Evolutionary conservation across 768 basidiomycete species (phyloP).

Genomic region (Suillus americanus): DNA sequence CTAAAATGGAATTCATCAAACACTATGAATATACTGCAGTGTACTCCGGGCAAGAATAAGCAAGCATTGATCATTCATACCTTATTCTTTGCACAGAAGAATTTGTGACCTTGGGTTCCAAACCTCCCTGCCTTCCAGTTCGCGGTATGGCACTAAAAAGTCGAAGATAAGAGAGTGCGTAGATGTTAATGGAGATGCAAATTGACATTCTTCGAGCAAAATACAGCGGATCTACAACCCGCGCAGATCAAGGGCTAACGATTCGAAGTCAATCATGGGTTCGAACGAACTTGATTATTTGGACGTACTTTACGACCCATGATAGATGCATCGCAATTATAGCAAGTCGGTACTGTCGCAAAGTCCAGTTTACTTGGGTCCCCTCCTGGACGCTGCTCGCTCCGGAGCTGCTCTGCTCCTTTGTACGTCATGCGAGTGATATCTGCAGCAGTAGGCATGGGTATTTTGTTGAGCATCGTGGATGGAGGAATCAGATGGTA

Average conservation of each 20-base stretch:
- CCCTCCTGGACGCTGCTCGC: conserved; percentile 26
- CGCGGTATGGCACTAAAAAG: conserved; percentile 32
- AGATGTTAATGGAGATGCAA: not conserved
- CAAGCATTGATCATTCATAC: conserved; percentile 15
- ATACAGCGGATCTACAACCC: conserved; percentile 28
- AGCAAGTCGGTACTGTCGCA: conserved; percentile 23
- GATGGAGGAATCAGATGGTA: not conserved
- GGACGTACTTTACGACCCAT: conserved; percentile 21
- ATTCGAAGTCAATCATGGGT: not conserved
- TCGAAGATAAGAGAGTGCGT: conserved; percentile 3
- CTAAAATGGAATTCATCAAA: conserved; percentile 16
- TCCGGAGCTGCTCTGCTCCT: conserved; percentile 28
- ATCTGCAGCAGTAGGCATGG: conserved; percentile 25
- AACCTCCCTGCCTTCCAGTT: conserved; percentile 34
- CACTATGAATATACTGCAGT: not conserved
- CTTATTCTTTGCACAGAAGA: conserved; percentile 36
- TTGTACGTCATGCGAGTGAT: conserved; percentile 28
- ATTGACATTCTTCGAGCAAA: conserved; percentile 30
- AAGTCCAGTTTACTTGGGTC: conserved; percentile 30
- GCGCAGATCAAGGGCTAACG: conserved; percentile 28
- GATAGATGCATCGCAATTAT: conserved; percentile 19
- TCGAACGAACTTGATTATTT: not conserved
- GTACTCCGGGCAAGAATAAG: not conserved
- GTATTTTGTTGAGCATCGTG: conserved; percentile 20
- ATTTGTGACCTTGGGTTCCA: conserved; percentile 31